These are phyloP conservation scores for Akanthomyces dipterigenus DNA, from an alignment of 2,329 filamentous ascomycete genomes.

Conservation along the genomic window DNA sequence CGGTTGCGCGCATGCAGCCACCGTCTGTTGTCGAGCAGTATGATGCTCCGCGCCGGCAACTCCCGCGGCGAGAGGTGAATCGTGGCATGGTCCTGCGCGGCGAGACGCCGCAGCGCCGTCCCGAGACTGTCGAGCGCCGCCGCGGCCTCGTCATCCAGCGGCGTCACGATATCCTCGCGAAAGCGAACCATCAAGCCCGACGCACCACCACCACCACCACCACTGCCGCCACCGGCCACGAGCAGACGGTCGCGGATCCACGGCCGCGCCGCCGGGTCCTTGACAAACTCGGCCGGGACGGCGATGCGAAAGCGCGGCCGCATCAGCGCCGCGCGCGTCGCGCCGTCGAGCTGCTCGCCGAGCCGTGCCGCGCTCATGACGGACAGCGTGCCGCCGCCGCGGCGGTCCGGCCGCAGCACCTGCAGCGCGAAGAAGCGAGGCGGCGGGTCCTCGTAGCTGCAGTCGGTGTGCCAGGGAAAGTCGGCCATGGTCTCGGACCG, in stretches of 20 bases:
- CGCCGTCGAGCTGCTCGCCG: constrained; percentile 19
- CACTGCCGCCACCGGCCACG: neutral
- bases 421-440: constrained; percentile 36
- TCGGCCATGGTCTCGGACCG: constrained; percentile 35
- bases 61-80: constrained; percentile 22
- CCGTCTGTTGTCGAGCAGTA: constrained; percentile 25
- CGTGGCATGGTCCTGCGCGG: constrained; percentile 10
- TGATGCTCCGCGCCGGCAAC: constrained; percentile 22
- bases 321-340: constrained; percentile 18
- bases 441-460: constrained; percentile 32
- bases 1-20: constrained; percentile 29
- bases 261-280: constrained; percentile 13
- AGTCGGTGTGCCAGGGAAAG: constrained; percentile 39
- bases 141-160: constrained; percentile 19
- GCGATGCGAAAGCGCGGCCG: constrained; percentile 25
- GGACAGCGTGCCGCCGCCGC: constrained; percentile 34
- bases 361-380: constrained; percentile 28
- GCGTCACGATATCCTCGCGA: constrained; percentile 25
- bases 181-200: constrained; percentile 22
- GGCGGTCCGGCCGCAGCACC: constrained; percentile 32
- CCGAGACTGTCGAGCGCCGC: constrained; percentile 22
- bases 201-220: neutral
- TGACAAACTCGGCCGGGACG: constrained; percentile 30
- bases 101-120: constrained; percentile 13
- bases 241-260: constrained; percentile 21